Evolutionary conservation across 2,329 filamentous ascomycete species (phyloP).

Genomic region (Sclerotinia glacialis): DNA sequence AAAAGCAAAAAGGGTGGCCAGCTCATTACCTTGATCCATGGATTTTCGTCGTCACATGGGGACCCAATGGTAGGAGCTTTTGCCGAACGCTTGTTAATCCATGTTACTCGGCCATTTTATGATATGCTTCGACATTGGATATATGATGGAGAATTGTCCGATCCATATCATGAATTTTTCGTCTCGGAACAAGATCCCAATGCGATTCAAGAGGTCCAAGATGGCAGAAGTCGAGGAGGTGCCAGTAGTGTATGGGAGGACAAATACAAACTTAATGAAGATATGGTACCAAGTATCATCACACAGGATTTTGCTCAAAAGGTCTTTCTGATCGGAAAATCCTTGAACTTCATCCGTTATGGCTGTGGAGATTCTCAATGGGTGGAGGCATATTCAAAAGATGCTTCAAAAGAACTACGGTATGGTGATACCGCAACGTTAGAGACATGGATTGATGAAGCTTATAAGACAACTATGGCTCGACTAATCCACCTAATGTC

Average conservation of each 20-base stretch:
- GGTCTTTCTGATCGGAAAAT: constrained; percentile 96
- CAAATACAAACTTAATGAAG: constrained; percentile 82
- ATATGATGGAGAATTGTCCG: constrained; percentile 95
- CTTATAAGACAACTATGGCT: constrained; percentile 97
- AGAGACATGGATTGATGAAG: constrained; percentile 91
- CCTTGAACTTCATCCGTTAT: constrained; percentile 95
- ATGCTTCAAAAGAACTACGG: constrained; percentile 82
- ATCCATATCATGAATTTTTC: constrained; percentile 94
- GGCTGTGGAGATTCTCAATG: constrained; percentile 90
- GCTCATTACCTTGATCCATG: constrained; percentile 89
- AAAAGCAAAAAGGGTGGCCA: constrained; percentile 83
- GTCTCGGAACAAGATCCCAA: constrained; percentile 74
- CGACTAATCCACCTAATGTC: constrained; percentile 91
- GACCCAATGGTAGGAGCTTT: constrained; percentile 93
- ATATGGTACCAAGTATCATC: constrained; percentile 91
- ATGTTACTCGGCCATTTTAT: constrained; percentile 93
- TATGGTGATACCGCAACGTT: constrained; percentile 93
- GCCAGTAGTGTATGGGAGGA: constrained; percentile 96
- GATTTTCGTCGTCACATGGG: constrained; percentile 88
- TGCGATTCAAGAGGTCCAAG: constrained; percentile 44
- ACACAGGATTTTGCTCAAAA: constrained; percentile 92
- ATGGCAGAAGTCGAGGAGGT: constrained; percentile 54
- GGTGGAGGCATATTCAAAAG: constrained; percentile 94
- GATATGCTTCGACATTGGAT: constrained; percentile 96
- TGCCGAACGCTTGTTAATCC: constrained; percentile 80